A percentile compares a stretch with the other conserved stretches of the same genome.
Conservation (phyloP, 345 rosid species). For the Hibiscus trionum region DNA sequence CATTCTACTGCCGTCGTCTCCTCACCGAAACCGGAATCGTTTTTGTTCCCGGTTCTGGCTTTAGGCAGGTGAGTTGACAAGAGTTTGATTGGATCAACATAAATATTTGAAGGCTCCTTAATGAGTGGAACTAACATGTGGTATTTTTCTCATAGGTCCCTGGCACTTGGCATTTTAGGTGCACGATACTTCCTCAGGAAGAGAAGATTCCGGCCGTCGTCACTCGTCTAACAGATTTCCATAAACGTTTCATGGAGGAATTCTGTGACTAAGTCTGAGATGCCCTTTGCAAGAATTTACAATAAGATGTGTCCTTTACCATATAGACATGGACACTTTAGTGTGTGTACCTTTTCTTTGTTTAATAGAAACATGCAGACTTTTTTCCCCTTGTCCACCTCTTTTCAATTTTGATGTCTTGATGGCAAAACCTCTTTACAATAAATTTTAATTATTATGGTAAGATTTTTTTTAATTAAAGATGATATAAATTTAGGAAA, state of each 20-base stretch:
- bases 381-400: not conserved
- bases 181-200: conserved; percentile 94
- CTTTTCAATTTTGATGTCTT: not conserved
- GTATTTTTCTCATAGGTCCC: conserved; percentile 44
- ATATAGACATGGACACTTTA: not conserved
- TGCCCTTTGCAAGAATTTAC: not conserved
- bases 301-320: not conserved
- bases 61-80: conserved; percentile 54
- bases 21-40: conserved; percentile 91
- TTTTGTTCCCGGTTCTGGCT: conserved; percentile 96
- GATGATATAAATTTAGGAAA: too few species aligned
- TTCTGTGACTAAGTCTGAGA: not conserved
- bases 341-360: not conserved
- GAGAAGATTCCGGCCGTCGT: conserved; percentile 42
- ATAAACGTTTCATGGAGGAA: not conserved
- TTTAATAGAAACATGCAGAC: not conserved
- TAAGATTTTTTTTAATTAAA: too few species aligned
- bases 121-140: not conserved
- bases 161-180: conserved; percentile 97
- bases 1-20: conserved; percentile 75
- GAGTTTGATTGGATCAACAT: not conserved
- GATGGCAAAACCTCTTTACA: not conserved
- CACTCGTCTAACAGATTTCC: not conserved
- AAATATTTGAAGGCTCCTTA: not conserved
- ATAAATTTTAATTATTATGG: too few species aligned